Conservation (phyloP, 371 early-diverging fungal species). For the Encephalitozoon cuniculi region DNA sequence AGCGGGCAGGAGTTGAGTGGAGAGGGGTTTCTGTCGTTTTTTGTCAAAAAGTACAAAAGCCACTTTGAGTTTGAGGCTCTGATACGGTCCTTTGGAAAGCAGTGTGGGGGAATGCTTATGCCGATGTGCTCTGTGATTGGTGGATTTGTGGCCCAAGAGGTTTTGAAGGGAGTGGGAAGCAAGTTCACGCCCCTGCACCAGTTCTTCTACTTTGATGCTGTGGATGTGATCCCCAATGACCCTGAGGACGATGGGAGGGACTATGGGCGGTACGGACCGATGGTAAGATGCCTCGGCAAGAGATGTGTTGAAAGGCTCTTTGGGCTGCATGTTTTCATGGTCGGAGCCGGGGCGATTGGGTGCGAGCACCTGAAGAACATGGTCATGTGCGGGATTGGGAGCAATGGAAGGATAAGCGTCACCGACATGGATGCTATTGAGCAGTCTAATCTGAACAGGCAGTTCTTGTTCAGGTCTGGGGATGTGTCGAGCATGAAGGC, state of each 20-base stretch:
- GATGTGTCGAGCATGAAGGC: slow-evolving; percentile 91
- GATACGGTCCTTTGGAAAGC: slow-evolving; percentile 23
- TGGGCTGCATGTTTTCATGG: slow-evolving; percentile 80
- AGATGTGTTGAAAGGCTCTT: slow-evolving; percentile 76
- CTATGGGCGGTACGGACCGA: slow-evolving; percentile 75
- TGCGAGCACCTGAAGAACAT: slow-evolving; percentile 99
- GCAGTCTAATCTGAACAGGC: slow-evolving; percentile 88
- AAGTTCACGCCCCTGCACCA: slow-evolving; percentile 91
- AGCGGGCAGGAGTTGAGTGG: background rate
- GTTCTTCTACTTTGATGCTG: slow-evolving; percentile 89
- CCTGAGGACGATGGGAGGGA: slow-evolving; percentile 43
- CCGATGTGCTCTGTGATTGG: slow-evolving; percentile 94
- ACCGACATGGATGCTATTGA: slow-evolving; percentile 99
- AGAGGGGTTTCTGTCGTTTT: slow-evolving; percentile 11
- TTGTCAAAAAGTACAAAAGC: slow-evolving; percentile 11
- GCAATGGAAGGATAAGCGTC: slow-evolving; percentile 72
- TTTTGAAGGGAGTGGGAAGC: slow-evolving; percentile 81
- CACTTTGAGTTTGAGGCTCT: slow-evolving; percentile 2
- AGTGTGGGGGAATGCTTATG: slow-evolving; percentile 62
- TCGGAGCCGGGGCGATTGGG: slow-evolving; percentile 99
- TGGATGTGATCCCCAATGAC: slow-evolving; percentile 75
- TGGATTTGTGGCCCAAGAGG: slow-evolving; percentile 96
- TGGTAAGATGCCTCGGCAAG: slow-evolving; percentile 83
- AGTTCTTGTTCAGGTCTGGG: slow-evolving; percentile 82
- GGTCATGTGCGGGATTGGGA: slow-evolving; percentile 92